phyloP scores from a whole-genome alignment of 371 early-diverging fungal species.

The Actinomortierella wolfii region DNA sequence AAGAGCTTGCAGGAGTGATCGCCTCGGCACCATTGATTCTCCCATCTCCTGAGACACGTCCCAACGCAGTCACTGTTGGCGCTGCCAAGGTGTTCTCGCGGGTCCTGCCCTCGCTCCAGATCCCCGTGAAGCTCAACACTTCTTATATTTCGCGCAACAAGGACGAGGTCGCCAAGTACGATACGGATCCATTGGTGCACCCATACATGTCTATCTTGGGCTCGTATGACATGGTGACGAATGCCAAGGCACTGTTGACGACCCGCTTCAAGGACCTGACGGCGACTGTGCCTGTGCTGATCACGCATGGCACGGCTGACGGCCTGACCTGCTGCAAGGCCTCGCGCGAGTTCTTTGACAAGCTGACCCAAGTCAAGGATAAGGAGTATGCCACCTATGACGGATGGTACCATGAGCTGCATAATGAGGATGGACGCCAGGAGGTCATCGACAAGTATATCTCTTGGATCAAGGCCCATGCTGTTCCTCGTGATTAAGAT shows the following conservation, averaged over 20 bases:
- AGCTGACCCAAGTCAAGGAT: slow-evolving; percentile 45
- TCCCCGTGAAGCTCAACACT: slow-evolving; percentile 49
- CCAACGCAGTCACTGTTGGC: slow-evolving; percentile 13
- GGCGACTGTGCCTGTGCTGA: slow-evolving; percentile 25
- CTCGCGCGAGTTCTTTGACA: slow-evolving; percentile 49
- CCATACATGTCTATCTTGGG: slow-evolving; percentile 29
- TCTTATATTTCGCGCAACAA: slow-evolving; percentile 53
- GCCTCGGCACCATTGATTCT: slow-evolving; percentile 47
- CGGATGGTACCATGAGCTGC: slow-evolving; percentile 62
- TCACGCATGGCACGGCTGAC: slow-evolving; percentile 51
- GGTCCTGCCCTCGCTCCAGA: slow-evolving; percentile 54
- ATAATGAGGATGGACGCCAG: slow-evolving; percentile 53
- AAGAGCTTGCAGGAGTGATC: slow-evolving; percentile 56
- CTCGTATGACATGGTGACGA: slow-evolving; percentile 38
- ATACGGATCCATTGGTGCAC: slow-evolving; percentile 61
- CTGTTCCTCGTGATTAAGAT: not conserved
- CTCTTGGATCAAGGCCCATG: slow-evolving; percentile 55
- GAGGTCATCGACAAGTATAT: slow-evolving; percentile 54
- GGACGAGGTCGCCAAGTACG: slow-evolving; percentile 52
- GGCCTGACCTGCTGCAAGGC: slow-evolving; percentile 49
- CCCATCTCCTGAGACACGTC: slow-evolving; percentile 13
- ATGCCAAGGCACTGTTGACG: slow-evolving; percentile 29
- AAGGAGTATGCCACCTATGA: slow-evolving; percentile 54
- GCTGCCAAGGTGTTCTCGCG: slow-evolving; percentile 38
- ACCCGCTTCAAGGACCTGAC: slow-evolving; percentile 24